Conservation (phyloP, 164 flowering plant species). For the Euptelea pleiosperma region DNA sequence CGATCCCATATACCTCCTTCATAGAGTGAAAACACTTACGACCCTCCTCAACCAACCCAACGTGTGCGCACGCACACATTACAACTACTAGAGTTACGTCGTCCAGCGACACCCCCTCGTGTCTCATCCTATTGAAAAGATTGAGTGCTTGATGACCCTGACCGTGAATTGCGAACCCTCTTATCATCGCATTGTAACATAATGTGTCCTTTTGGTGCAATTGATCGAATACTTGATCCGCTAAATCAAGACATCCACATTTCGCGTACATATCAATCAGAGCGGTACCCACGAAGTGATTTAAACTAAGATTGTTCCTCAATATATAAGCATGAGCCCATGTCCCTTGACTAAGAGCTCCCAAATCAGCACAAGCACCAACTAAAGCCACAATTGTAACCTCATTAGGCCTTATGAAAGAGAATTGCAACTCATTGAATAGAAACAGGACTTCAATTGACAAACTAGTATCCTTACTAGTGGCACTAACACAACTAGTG, state of each 20-base stretch:
- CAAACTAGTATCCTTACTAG: constrained; percentile 19
- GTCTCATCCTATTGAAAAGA: constrained; percentile 40
- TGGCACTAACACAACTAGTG: neutral
- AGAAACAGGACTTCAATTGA: constrained; percentile 41
- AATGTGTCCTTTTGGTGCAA: constrained; percentile 42
- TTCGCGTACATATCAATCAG: constrained; percentile 48
- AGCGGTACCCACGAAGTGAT: constrained; percentile 45
- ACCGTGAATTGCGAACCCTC: constrained; percentile 55
- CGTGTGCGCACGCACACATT: constrained; percentile 54
- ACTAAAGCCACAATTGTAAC: constrained; percentile 48
- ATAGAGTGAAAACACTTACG: constrained; percentile 38
- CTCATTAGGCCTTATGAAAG: constrained; percentile 46
- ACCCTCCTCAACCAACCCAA: constrained; percentile 55
- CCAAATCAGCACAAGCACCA: constrained; percentile 56
- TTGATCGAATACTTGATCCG: constrained; percentile 43
- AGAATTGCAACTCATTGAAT: constrained; percentile 44
- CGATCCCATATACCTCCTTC: constrained; percentile 35
- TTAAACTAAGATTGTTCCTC: constrained; percentile 34
- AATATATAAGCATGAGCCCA: constrained; percentile 58
- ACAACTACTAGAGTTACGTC: constrained; percentile 47
- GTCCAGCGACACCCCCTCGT: constrained; percentile 40
- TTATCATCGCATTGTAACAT: constrained; percentile 65
- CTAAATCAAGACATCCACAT: constrained; percentile 44
- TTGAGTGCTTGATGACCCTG: constrained; percentile 40
- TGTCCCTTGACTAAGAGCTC: constrained; percentile 50